Percentiles rank a stretch among this genome's conserved stretches.
Evolutionary conservation across 306 rosid genomes (phyloP).

Genomic region (Hippophae gyantsensis): DNA sequence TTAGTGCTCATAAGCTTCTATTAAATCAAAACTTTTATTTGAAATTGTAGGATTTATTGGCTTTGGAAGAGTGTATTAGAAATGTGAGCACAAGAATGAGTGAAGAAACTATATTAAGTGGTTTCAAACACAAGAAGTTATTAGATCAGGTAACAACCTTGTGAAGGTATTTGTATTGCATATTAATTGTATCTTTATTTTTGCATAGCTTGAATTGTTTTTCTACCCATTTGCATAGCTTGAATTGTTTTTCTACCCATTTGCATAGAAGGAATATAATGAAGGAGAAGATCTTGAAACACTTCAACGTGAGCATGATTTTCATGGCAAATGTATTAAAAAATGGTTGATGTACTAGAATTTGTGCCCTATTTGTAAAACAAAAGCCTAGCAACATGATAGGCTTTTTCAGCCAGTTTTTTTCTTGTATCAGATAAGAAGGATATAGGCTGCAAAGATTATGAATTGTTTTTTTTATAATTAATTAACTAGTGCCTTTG

Average conservation of each 20-base stretch:
- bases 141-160: conserved; percentile 49
- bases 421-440: conserved; percentile 13
- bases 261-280: conserved; percentile 72
- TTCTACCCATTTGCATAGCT: conserved; percentile 4
- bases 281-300: conserved; percentile 56
- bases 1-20: background rate
- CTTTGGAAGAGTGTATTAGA: conserved; percentile 92
- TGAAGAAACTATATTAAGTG: conserved; percentile 54
- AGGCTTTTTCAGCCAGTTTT: conserved; percentile 21
- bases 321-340: conserved; percentile 60
- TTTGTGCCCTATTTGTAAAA: conserved; percentile 90
- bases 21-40: background rate
- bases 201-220: background rate
- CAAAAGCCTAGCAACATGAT: conserved; percentile 60
- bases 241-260: conserved; percentile 8
- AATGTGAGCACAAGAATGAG: conserved; percentile 20
- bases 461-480: background rate
- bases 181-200: no score
- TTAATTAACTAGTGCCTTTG: background rate
- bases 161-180: background rate
- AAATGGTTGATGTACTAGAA: conserved; percentile 86
- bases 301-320: conserved; percentile 81
- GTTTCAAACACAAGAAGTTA: conserved; percentile 48
- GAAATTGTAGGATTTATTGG: conserved; percentile 63
- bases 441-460: no score